Evolutionary conservation across 108 stramenopile genomes (phyloP), one percentile per base, ranked within the genome.

Genomic region (Cyclotella sp.): DNA sequence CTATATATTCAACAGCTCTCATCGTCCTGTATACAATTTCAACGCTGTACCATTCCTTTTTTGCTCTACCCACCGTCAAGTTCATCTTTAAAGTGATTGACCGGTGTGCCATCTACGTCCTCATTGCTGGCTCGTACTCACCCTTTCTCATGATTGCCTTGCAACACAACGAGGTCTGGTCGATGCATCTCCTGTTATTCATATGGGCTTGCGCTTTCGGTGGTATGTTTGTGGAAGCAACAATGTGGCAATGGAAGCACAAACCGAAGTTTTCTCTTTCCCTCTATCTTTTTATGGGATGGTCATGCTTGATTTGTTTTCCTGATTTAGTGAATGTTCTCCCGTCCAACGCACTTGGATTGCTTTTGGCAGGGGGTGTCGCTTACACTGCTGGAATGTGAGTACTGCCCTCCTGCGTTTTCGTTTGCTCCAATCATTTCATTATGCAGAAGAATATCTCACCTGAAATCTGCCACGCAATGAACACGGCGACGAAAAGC

Each of bases 41-140:
- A 21, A 97, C 97, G 1, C 66, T 97, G 41, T 91, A 85, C 57
- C 95, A 97, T 83, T 93, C 95, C 55, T 91, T 97, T 79, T 98
- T 97, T 78, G 77, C 95, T 26, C 60, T 97, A 68, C 74, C 74
- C 19, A 27, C 68, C 71, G 87, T 87, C 22, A 74, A 78, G 46
- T 86, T 77, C 61, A 84, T 94, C 46, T 91, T 97, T 57, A 60
- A 75, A 59, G 84, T 90, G 39, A 66, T 98, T 69, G 99, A 99
- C 82, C 93, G 96, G 72, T 88, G 92, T 45, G 97, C 96, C 30
- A 99, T 99, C 72, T 99, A 97, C 84, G 74, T 98, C 42, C 86
- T 99, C 21, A 98, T 99, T 76, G 97, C 98, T 13, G 98, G 99
- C 10, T 90, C 86, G 28, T 99, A 99, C 83, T 96, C 97, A 18